Base-by-base conservation (phyloP, 78 protist species). In the Bodo saltans region DNA sequence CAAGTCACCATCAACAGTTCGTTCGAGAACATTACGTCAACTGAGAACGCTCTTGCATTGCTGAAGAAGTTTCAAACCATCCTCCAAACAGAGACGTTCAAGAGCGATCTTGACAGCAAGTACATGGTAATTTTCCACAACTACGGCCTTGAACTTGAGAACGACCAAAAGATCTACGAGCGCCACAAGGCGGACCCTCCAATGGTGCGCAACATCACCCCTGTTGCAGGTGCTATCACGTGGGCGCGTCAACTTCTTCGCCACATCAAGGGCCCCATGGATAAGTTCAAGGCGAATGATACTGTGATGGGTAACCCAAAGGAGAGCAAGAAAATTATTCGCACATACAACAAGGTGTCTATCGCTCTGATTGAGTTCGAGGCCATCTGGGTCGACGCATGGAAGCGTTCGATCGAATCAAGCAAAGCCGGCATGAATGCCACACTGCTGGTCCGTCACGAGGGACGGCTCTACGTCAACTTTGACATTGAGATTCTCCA, bases 151-250 rank as follows among this genome's bases (percentile, higher is more conserved):
- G 92, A 91, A 25, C 87, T 91, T 0, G 94, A 91, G 69, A 68
- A 68, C 40, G 85, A 89, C 68, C 85, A 87, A 67, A 68, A 83
- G 34, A 17, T 85, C 32, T 94, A 89, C 89, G 92, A 94, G 79
- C 40, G 32, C 72, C 60, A 83, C 27, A 86, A 84, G 80, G 35
- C 69, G 1, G 0, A 60, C 76, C 93, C 97, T 1, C 92, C 97
- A 0, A 33, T 87, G 21, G 74, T 87, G n/a, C 90, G 97, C 71
- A 87, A 94, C 88, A 0, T 78, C n/a, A 88, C 97, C 33, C 97
- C 94, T 11, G 88, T 94, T 17, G 74, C 94, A 1, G 97, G 93
- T 8, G 4, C 73, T 72, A 83, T 94, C 28, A 42, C 68, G 23
- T 94, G 93, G 94, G 74, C 89, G 12, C 78, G 93, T 0, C 93